Evolutionary conservation across 2,329 filamentous ascomycete genomes (phyloP).

Genomic region (Mycogone perniciosa): DNA sequence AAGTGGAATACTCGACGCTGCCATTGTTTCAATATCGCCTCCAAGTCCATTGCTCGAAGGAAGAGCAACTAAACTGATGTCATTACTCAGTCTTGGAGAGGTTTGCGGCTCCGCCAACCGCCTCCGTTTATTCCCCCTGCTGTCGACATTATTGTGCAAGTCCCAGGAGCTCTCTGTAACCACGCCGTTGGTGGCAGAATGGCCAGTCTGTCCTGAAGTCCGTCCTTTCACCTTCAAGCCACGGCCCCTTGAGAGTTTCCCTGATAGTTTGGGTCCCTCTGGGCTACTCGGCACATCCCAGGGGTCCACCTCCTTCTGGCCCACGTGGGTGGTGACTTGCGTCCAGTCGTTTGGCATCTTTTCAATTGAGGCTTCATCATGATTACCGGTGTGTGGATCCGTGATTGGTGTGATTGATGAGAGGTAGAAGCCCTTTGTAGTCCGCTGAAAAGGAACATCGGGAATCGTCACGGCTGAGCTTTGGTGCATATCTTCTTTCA

Average conservation of each 20-base stretch:
- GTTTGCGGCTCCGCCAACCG: slow-evolving; percentile 14
- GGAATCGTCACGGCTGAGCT: slow-evolving; percentile 14
- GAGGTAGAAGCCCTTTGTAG: slow-evolving; percentile 21
- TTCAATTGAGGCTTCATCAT: slow-evolving; percentile 11
- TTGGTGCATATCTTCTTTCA: slow-evolving; percentile 1
- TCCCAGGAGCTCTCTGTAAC: background rate
- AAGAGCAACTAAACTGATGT: slow-evolving; percentile 21
- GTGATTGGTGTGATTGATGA: slow-evolving; percentile 23
- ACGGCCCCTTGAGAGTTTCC: slow-evolving; percentile 1
- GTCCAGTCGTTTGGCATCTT: slow-evolving; percentile 23
- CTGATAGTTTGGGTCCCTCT: slow-evolving; percentile 14
- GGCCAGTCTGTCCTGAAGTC: background rate
- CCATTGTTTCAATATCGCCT: slow-evolving; percentile 5
- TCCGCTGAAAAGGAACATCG: slow-evolving; percentile 21
- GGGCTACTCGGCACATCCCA: slow-evolving; percentile 44
- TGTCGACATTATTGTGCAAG: slow-evolving; percentile 2
- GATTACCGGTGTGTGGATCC: slow-evolving; percentile 20
- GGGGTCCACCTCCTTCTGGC: slow-evolving; percentile 20
- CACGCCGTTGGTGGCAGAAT: background rate
- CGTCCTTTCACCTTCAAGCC: background rate
- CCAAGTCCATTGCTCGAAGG: slow-evolving; percentile 18
- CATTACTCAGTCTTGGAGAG: slow-evolving; percentile 17
- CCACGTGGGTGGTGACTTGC: slow-evolving; percentile 25
- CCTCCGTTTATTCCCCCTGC: slow-evolving; percentile 19
- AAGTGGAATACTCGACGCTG: slow-evolving; percentile 5